These are phyloP conservation scores for Dalbergia oliveri DNA, from an alignment of 306 rosid species.

Conservation along the genomic window DNA sequence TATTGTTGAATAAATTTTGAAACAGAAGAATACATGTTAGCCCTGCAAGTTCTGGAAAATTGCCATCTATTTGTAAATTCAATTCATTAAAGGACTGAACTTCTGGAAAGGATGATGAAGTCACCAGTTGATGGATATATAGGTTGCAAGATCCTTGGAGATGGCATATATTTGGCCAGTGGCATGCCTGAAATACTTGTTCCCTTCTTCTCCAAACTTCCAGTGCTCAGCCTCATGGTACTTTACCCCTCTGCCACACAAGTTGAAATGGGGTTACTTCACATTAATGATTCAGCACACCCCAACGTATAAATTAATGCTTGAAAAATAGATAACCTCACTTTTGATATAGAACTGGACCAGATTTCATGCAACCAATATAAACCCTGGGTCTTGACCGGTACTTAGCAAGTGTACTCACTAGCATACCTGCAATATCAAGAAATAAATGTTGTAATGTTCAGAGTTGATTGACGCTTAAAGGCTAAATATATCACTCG, in stretches of 20 bases:
- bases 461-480: neutral
- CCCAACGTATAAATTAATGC: too few species aligned
- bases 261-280: neutral
- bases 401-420: constrained; percentile 64
- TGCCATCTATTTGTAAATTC: neutral
- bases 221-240: constrained; percentile 91
- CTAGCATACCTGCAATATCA: constrained; percentile 59
- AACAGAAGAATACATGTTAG: neutral
- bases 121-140: constrained; percentile 76
- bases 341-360: constrained; percentile 91
- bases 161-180: constrained; percentile 95
- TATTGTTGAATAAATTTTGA: too few species aligned
- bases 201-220: constrained; percentile 97
- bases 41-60: constrained; percentile 5
- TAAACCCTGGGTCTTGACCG: constrained; percentile 76
- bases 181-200: constrained; percentile 93
- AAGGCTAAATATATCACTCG: neutral
- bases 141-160: constrained; percentile 87
- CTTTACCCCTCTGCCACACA: constrained; percentile 70
- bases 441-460: neutral
- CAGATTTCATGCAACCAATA: constrained; percentile 97
- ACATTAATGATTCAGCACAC: neutral
- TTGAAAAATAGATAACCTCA: constrained; percentile 28
- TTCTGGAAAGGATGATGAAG: constrained; percentile 18
- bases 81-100: constrained; percentile 6